Evolutionary conservation across 1,284 basidiomycete genomes (phyloP).

Genomic region (Puccinia novopanici): DNA sequence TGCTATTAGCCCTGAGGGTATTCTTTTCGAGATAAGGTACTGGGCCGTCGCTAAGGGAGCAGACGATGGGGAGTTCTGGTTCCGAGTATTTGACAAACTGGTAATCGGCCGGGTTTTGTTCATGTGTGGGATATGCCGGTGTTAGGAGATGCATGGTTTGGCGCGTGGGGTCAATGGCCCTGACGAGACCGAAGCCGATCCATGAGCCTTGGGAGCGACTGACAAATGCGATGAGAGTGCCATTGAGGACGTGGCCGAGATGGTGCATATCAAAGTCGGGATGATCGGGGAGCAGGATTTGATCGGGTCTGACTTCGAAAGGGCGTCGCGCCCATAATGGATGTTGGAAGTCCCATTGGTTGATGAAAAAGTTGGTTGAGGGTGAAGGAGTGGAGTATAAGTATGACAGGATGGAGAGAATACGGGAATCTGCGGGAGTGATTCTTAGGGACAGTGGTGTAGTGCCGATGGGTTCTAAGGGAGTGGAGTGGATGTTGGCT

Average conservation of each 20-base stretch:
- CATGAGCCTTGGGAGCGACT: not conserved
- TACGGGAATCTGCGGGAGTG: conserved; percentile 29
- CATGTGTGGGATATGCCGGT: not conserved
- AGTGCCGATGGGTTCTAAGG: conserved; percentile 39
- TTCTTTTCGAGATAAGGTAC: conserved; percentile 27
- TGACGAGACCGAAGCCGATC: conserved; percentile 28
- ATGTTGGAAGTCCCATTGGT: conserved; percentile 15
- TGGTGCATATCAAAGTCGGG: conserved; percentile 33
- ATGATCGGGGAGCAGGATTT: conserved; percentile 13
- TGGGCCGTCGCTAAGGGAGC: not conserved
- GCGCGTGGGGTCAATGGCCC: conserved; percentile 5
- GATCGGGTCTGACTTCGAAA: conserved; percentile 6
- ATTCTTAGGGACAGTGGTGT: conserved; percentile 37
- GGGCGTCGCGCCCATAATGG: conserved; percentile 29
- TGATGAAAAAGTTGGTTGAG: not conserved
- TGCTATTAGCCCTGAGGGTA: not conserved
- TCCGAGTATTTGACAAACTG: conserved; percentile 35
- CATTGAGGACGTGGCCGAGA: conserved; percentile 29
- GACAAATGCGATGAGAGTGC: conserved; percentile 14
- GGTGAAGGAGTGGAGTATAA: conserved; percentile 15
- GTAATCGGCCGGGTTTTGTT: not conserved
- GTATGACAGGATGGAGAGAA: conserved; percentile 29
- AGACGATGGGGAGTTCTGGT: conserved; percentile 19
- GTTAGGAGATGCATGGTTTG: conserved; percentile 26
- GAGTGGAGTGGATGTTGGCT: not conserved